phyloP scores from a whole-genome alignment of 2,329 filamentous ascomycete genomes.

The Nemania sp. region DNA sequence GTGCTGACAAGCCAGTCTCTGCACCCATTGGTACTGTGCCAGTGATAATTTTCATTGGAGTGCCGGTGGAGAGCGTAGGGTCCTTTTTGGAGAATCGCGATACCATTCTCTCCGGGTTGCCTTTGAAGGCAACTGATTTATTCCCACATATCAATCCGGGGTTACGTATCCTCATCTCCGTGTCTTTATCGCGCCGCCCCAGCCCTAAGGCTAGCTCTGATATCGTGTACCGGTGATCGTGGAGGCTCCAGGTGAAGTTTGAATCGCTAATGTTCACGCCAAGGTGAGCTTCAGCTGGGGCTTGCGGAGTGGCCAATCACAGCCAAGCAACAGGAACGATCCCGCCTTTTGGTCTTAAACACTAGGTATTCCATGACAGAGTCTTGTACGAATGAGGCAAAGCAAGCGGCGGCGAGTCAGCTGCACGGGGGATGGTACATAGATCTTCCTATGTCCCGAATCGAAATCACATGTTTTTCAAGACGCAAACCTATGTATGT shows the following conservation, averaged over 20 bases:
- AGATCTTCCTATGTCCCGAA: slow-evolving; percentile 11
- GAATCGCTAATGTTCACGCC: slow-evolving; percentile 22
- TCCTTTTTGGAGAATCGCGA: slow-evolving; percentile 5
- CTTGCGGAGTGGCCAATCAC: slow-evolving; percentile 35
- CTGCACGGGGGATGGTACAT: slow-evolving; percentile 23
- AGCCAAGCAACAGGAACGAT: not conserved
- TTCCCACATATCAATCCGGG: slow-evolving; percentile 19
- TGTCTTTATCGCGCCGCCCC: slow-evolving; percentile 17
- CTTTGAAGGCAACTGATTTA: slow-evolving; percentile 3
- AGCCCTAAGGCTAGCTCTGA: slow-evolving; percentile 21
- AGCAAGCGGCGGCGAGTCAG: slow-evolving; percentile 28
- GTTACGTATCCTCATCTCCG: slow-evolving; percentile 10
- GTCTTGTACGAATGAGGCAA: slow-evolving; percentile 26
- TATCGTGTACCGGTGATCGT: slow-evolving; percentile 23
- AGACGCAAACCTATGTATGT: slow-evolving; percentile 7
- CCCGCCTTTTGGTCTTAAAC: not conserved
- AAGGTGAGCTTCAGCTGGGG: slow-evolving; percentile 27
- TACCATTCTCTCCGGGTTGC: slow-evolving; percentile 19
- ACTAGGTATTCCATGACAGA: not conserved
- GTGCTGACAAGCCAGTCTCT: slow-evolving; percentile 10
- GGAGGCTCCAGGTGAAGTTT: slow-evolving; percentile 26
- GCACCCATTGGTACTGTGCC: not conserved
- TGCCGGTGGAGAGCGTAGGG: not conserved
- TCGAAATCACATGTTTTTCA: slow-evolving; percentile 21
- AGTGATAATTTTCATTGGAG: not conserved